Percentiles rank a stretch among this genome's conserved stretches.
Conservation (phyloP, 768 basidiomycete genomes). For the Boletus rubropictus region DNA sequence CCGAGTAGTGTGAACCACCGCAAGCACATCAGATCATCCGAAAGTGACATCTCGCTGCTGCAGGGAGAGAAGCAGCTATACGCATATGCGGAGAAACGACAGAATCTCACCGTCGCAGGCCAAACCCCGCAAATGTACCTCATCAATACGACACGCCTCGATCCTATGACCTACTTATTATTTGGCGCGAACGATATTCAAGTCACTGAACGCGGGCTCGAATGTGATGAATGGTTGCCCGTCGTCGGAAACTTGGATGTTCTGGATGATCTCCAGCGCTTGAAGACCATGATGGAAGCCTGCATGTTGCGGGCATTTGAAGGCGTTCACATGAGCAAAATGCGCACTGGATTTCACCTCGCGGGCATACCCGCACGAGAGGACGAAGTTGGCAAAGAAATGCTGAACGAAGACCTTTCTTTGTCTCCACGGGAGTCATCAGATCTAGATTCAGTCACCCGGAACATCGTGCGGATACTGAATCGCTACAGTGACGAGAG, state of each 20-base stretch:
- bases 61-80: slow-evolving; percentile 65
- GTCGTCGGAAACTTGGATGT: slow-evolving; percentile 67
- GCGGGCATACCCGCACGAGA: slow-evolving; percentile 35
- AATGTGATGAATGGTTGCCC: slow-evolving; percentile 89
- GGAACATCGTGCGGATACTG: slow-evolving; percentile 67
- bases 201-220: slow-evolving; percentile 65
- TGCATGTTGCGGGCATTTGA: slow-evolving; percentile 90
- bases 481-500: slow-evolving; percentile 68
- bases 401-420: slow-evolving; percentile 39
- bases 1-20: slow-evolving; percentile 81
- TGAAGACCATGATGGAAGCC: slow-evolving; percentile 74
- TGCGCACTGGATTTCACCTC: slow-evolving; percentile 24
- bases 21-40: slow-evolving; percentile 36
- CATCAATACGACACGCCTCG: slow-evolving; percentile 76
- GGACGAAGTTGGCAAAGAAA: slow-evolving; percentile 55
- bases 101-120: slow-evolving; percentile 53
- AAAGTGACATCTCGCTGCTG: slow-evolving; percentile 13
- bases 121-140: slow-evolving; percentile 59
- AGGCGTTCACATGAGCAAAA: slow-evolving; percentile 53
- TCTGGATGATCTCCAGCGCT: slow-evolving; percentile 74
- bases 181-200: slow-evolving; percentile 82
- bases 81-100: slow-evolving; percentile 79
- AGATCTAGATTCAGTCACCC: slow-evolving; percentile 70
- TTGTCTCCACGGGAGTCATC: slow-evolving; percentile 64
- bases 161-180: slow-evolving; percentile 83